A percentile compares a stretch with the other conserved stretches of the same genome.
phyloP scores from a whole-genome alignment of 1,139 yeast genomes.

The Protomyces pachydermus region DNA sequence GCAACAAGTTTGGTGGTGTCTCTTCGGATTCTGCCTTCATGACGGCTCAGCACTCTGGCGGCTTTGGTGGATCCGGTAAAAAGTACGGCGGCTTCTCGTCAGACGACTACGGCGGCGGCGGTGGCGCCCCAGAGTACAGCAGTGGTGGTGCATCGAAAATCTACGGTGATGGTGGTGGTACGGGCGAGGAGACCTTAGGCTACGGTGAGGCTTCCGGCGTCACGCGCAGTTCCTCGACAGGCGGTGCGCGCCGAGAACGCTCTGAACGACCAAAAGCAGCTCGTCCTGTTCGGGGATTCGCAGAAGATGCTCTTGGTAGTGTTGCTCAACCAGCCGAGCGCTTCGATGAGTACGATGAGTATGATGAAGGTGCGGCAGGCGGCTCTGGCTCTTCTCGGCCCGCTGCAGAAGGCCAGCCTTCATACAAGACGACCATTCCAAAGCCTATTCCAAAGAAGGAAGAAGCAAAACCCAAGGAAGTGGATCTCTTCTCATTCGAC shows the following conservation, averaged over 20 bases:
- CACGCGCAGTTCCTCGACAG: neutral
- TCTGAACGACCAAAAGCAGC: constrained; percentile 19
- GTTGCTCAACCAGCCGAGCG: constrained; percentile 40
- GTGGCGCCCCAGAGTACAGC: constrained; percentile 45
- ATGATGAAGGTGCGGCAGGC: constrained; percentile 41
- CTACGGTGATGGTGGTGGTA: constrained; percentile 34
- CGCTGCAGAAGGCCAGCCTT: neutral
- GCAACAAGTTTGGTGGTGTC: constrained; percentile 68
- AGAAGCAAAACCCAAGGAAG: constrained; percentile 41
- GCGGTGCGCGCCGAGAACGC: constrained; percentile 9
- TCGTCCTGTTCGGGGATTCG: constrained; percentile 26
- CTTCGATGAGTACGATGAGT: constrained; percentile 66
- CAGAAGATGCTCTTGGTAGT: constrained; percentile 28
- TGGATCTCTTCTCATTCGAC: constrained; percentile 54
- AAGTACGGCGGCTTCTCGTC: constrained; percentile 44
- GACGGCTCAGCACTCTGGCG: constrained; percentile 38
- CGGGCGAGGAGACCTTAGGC: constrained; percentile 9
- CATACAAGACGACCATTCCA: constrained; percentile 18
- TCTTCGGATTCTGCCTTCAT: constrained; percentile 42
- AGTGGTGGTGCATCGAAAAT: constrained; percentile 51
- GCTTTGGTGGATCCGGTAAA: constrained; percentile 35
- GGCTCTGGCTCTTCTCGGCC: constrained; percentile 29
- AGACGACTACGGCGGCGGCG: constrained; percentile 41
- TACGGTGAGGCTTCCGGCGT: constrained; percentile 22
- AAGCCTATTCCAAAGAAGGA: constrained; percentile 34